phyloP scores from a whole-genome alignment of 2,329 filamentous ascomycete species.

The Ceratocystiopsis brevicomis region DNA sequence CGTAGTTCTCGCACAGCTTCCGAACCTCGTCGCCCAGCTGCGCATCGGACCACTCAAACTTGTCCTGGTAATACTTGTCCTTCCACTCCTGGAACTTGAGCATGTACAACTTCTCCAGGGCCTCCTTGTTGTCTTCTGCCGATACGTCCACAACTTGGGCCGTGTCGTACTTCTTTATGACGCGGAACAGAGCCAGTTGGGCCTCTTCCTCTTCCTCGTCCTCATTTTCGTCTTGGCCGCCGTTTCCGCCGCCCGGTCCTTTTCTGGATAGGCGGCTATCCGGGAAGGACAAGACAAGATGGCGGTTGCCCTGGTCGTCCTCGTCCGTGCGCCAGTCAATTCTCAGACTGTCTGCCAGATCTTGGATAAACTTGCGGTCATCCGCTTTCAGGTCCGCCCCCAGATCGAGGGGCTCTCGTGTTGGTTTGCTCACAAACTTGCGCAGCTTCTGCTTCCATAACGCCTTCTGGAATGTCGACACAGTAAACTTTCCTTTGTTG shows the following conservation, averaged over 20 bases:
- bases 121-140: conserved; percentile 57
- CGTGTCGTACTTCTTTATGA: conserved; percentile 80
- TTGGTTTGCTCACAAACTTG: conserved; percentile 57
- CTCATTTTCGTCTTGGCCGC: conserved; percentile 43
- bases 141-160: conserved; percentile 69
- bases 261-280: conserved; percentile 12
- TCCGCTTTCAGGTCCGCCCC: conserved; percentile 54
- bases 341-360: conserved; percentile 48
- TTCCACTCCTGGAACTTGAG: conserved; percentile 87
- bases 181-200: conserved; percentile 61
- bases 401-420: conserved; percentile 49
- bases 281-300: conserved; percentile 32
- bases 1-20: conserved; percentile 83
- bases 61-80: conserved; percentile 75
- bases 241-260: conserved; percentile 13
- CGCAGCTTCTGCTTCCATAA: conserved; percentile 67
- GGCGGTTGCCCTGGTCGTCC: conserved; percentile 35
- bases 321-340: conserved; percentile 38
- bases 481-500: conserved; percentile 43
- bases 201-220: conserved; percentile 71
- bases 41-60: conserved; percentile 72
- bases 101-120: conserved; percentile 72
- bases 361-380: conserved; percentile 85
- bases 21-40: conserved; percentile 58
- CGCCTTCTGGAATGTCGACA: conserved; percentile 64